Evolutionary conservation across 306 rosid genomes (phyloP), one percentile per base, ranked within the genome.

Genomic region (Elaeagnus macrophylla): DNA sequence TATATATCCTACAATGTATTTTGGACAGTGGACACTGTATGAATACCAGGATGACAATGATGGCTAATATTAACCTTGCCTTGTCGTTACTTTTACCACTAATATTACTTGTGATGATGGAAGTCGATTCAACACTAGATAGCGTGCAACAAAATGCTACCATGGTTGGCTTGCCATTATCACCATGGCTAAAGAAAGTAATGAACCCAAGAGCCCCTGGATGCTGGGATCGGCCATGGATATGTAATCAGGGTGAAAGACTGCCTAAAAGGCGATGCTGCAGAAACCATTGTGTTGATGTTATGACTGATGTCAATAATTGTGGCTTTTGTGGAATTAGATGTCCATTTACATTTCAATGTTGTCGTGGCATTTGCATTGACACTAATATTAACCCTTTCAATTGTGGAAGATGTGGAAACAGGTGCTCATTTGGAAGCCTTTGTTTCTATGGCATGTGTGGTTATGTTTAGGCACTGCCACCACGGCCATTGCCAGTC

Each of bases 341-440:
- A 37, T 89, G 93, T 35, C 64, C 61, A 0, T 85, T 78, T 41
- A 54, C 75, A 42, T 54, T 68, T 77, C 67, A 77, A 20, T 89
- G 97, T 5, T 89, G 93, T 59, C 39, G 59, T 47, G 85, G 93
- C 8, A 48, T 66, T 0, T 89, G 97, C 37, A 48, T 47, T 0
- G 12, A 89, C 53, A 77, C 76, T 1, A 82, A 79, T 19, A 3
- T 37, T 0, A 72, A 57, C 43, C 54, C 61, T 43, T 68, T 75
- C 5, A 78, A 89, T n/a, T 89, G 95, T 56, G 95, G 97, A 2
- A 69, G 14, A 50, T 85, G 95, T 67, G 87, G 81, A 18, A 59
- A 82, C 48, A 71, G 54, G 40, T 84, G 97, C 42, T 80, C 80
- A 32, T 17, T 25, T 35, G 74, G 72, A 1, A 49, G 32, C 12